Conservation (phyloP, 2,329 filamentous ascomycete species). For the Colletotrichum simmondsii region DNA sequence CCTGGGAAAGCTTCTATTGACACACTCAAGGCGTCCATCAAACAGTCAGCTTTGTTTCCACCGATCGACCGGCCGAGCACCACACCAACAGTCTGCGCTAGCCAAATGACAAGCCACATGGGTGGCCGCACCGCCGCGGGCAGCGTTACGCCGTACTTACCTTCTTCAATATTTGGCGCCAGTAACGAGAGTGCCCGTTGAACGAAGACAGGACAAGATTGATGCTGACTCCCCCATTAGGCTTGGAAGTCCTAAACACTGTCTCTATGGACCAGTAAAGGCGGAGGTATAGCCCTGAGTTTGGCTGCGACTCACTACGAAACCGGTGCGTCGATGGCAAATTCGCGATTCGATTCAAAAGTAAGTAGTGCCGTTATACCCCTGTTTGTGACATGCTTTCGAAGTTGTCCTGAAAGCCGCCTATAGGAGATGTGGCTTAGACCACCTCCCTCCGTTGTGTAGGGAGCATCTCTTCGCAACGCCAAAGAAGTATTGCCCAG, state of each 20-base stretch:
- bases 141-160: constrained; percentile 7
- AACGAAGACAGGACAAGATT: not conserved
- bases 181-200: not conserved
- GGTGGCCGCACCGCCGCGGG: constrained; percentile 7
- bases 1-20: not conserved
- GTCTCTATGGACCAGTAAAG: not conserved
- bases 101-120: constrained; percentile 26
- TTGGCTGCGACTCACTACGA: not conserved
- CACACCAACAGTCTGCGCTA: not conserved
- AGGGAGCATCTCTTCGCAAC: constrained; percentile 8
- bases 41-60: not conserved
- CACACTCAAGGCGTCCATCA: constrained; percentile 13
- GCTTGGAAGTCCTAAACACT: not conserved
- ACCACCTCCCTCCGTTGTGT: not conserved
- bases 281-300: not conserved
- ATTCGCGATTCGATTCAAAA: not conserved
- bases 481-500: not conserved
- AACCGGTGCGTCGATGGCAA: not conserved
- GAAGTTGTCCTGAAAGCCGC: not conserved
- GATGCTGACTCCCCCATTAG: not conserved
- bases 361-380: not conserved
- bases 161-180: not conserved
- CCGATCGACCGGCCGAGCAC: constrained; percentile 11
- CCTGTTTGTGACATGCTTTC: not conserved
- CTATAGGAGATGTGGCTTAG: constrained; percentile 18